Evolutionary conservation across 345 rosid genomes (phyloP), one percentile per base, ranked within the genome.

Genomic region (Boechera stricta): DNA sequence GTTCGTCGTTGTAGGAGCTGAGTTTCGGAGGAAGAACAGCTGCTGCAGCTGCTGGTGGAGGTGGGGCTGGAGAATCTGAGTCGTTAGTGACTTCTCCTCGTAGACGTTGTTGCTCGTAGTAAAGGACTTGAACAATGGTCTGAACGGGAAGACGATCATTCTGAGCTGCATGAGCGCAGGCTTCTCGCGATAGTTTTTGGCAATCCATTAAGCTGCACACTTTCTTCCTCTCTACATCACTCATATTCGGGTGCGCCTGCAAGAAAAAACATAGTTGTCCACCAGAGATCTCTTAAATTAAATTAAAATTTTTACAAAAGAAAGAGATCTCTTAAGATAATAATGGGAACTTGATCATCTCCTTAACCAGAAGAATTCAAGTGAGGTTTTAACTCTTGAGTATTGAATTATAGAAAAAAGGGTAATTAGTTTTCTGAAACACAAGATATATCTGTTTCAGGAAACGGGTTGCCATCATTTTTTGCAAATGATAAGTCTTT

Each of bases 131-230:
- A 72, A 94, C 98, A 41, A 92, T 92, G 1, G 97, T 92, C 33
- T 94, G 98, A 60, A 90, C 96, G 0, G 97, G 98, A 33, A 94
- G 96, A 75, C 96, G 83, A 67, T 92, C 92, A 10, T 94, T 94
- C 61, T 88, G 93, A 28, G 98, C 95, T 6, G 97, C 98, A 16
- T 94, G 98, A 13, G 98, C 98, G 63, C 98, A 92, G 2, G 97
- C 98, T 78, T 90, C 97, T 49, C 98, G 51, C 0, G 98, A 90
- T 45, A 92, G 96, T 61, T 92, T 94, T 82, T 94, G 98, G 48
- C 98, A 94, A 76, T 94, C 97, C 98, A 94, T 92, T 71, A 89
- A 48, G 72, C 97, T 88, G 87, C 98, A 92, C 1, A 88, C 92
- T 86, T 92, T 92, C 88, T 94, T 94, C 83, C 88, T 92, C 80